These are phyloP conservation scores for Fusarium solani-melongenae DNA, from an alignment of 2,329 filamentous ascomycete species.

Conservation along the genomic window DNA sequence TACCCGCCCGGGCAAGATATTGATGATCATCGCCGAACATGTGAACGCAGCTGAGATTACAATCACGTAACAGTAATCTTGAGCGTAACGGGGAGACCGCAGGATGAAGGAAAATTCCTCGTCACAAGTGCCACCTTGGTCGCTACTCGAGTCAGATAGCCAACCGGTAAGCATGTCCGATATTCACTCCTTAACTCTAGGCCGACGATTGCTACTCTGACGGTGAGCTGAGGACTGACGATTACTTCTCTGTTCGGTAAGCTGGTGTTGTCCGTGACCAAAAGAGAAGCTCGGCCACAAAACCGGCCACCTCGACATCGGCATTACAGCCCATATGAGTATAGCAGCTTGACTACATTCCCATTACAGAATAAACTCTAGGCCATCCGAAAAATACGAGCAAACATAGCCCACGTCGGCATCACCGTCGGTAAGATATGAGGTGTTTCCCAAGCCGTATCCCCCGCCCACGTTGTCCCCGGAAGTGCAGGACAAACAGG, in stretches of 20 bases:
- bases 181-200: background rate
- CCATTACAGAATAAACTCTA: background rate
- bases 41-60: background rate
- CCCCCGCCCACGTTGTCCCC: background rate
- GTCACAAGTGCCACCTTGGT: background rate
- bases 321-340: background rate
- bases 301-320: background rate
- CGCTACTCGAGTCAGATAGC: background rate
- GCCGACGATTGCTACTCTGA: background rate
- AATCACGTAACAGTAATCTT: background rate
- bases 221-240: background rate
- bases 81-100: background rate
- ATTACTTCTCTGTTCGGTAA: background rate
- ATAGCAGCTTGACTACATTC: background rate
- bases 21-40: background rate
- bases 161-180: background rate
- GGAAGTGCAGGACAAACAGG: background rate
- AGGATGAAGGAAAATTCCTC: background rate
- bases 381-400: background rate
- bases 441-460: background rate
- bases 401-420: background rate
- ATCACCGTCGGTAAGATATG: background rate
- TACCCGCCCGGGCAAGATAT: background rate
- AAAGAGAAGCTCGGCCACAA: background rate
- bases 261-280: background rate